Evolutionary conservation across 2,329 filamentous ascomycete genomes (phyloP), one percentile per base, ranked within the genome.

Genomic region (Lasiodiplodia gonubiensis): DNA sequence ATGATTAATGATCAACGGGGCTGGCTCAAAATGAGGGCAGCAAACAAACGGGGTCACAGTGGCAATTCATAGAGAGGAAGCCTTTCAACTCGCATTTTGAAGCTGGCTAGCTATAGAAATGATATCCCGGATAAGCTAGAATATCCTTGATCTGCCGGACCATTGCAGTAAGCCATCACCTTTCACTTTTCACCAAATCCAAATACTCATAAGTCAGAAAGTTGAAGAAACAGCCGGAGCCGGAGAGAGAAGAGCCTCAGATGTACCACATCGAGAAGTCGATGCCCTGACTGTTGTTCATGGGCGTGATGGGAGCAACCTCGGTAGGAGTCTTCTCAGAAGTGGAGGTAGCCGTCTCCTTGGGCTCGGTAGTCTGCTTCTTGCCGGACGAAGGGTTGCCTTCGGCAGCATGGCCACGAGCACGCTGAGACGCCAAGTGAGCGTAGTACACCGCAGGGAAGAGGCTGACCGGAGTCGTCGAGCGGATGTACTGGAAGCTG

Each of bases 401-500:
- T 37, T 67, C 59, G 10, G 35, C 30, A 14, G 60, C 57, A 71
- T 99, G 95, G 3, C 89, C 84, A 65, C 89, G 89, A 23, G 92
- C 93, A 60, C 95, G 92, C 68, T 89, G 88, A 10, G 93, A 90
- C 39, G 94, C 93, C 70, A 99, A 80, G 79, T 99, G 95, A 0
- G 96, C 93, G 72, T 99, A 99, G 84, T 99, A 99, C 0, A 98
- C 90, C 0, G 95, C 93, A 0, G 95, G 95, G 71, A 86, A 92
- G 0, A 95, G 80, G 0, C 94, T 97, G 0, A 99, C 94, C 0
- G 95, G 93, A 0, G 94, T 98, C 0, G 94, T 98, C 0, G 94
- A 95, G 18, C 95, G 89, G 66, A 91, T 90, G 75, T 97, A 99
- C 67, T 97, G 93, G 79, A 97, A 99, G 53, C 91, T 97, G 70